Evolutionary conservation across 129 eudicot genomes (phyloP).

Genomic region (Heracleum sosnowskyi): DNA sequence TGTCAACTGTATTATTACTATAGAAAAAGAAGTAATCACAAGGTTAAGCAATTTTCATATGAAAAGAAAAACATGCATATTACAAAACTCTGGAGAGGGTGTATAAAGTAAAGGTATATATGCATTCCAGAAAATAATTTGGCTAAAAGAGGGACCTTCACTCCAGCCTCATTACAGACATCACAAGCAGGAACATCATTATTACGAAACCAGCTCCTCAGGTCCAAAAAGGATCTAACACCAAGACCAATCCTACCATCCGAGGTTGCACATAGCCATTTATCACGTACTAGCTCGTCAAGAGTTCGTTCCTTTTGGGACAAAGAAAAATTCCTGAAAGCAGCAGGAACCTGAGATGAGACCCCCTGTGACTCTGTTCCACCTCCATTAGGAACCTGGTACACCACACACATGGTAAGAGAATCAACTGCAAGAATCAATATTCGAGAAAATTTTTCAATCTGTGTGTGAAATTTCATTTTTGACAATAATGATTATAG

Average conservation of each 20-base stretch:
- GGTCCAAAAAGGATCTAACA: conserved; percentile 86
- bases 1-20: no score
- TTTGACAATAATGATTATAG: background rate
- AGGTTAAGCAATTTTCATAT: no score
- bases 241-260: conserved; percentile 77
- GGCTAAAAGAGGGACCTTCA: conserved; percentile 47
- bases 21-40: background rate
- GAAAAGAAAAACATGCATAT: background rate
- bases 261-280: conserved; percentile 59
- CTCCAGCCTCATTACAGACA: conserved; percentile 91
- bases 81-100: background rate
- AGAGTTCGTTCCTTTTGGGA: conserved; percentile 81
- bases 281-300: conserved; percentile 60
- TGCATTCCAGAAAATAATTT: background rate
- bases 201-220: conserved; percentile 84
- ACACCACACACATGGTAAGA: conserved; percentile 1
- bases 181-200: conserved; percentile 77
- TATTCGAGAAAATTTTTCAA: background rate
- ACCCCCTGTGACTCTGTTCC: conserved; percentile 41
- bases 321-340: conserved; percentile 64
- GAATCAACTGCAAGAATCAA: background rate
- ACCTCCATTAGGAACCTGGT: conserved; percentile 29
- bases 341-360: conserved; percentile 51
- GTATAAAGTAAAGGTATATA: background rate
- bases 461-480: no score